Percentiles rank a stretch among this genome's conserved stretches.
These are phyloP conservation scores for Euphorbia pulcherrima DNA, from an alignment of 345 rosid genomes.

Conservation along the genomic window DNA sequence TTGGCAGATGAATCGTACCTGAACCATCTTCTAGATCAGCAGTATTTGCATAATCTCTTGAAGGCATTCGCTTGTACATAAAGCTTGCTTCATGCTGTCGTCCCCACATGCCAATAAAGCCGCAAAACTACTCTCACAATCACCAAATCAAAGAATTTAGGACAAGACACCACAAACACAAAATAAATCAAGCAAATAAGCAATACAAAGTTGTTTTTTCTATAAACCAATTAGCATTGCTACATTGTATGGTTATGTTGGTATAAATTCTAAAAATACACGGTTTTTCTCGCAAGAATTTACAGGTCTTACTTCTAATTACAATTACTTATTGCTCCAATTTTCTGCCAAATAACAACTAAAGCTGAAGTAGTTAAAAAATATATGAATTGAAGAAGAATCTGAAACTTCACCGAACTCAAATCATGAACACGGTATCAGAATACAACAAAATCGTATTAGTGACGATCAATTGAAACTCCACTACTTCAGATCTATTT, in stretches of 20 bases:
- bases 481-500: not conserved
- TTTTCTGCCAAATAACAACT: not conserved
- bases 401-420: not conserved
- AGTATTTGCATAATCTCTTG: slow-evolving; percentile 47
- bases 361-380: not conserved
- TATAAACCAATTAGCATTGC: not conserved
- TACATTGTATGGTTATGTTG: no score
- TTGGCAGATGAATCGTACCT: slow-evolving; percentile 35
- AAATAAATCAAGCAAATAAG: not conserved
- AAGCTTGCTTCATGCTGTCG: slow-evolving; percentile 44
- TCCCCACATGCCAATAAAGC: slow-evolving; percentile 55
- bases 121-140: slow-evolving; percentile 4
- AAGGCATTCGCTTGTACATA: slow-evolving; percentile 66
- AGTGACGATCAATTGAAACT: not conserved
- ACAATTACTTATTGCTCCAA: no score
- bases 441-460: not conserved
- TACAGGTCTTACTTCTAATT: not conserved
- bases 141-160: not conserved
- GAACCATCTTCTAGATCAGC: slow-evolving; percentile 57
- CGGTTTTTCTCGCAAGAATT: not conserved
- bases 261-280: not conserved
- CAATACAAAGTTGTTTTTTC: not conserved
- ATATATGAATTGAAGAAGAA: not conserved
- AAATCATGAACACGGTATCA: not conserved
- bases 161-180: not conserved